phyloP scores from a whole-genome alignment of 2,329 filamentous ascomycete species.

The Escovopsis sp. region DNA sequence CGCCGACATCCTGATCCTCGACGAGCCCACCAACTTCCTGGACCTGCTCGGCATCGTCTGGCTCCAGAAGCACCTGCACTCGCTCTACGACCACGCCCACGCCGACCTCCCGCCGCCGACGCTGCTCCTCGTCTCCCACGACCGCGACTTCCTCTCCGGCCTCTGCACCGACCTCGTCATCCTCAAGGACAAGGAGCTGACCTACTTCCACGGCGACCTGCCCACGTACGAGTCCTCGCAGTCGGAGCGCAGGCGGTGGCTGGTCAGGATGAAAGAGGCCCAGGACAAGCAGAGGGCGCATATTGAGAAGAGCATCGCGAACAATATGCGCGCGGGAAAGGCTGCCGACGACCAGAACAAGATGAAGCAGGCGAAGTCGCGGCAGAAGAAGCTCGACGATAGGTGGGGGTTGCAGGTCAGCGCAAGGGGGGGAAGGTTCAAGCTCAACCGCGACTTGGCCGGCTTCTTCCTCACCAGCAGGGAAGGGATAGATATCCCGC shows the following conservation, averaged over 20 bases:
- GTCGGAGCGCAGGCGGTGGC: slow-evolving; percentile 50
- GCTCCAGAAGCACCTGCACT: slow-evolving; percentile 58
- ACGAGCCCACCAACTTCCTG: slow-evolving; percentile 79
- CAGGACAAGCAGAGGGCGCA: slow-evolving; percentile 69
- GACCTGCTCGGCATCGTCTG: slow-evolving; percentile 74
- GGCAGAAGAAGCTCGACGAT: slow-evolving; percentile 74
- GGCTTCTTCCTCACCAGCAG: slow-evolving; percentile 46
- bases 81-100: slow-evolving; percentile 27
- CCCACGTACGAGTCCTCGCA: slow-evolving; percentile 54
- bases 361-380: slow-evolving; percentile 67
- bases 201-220: slow-evolving; percentile 62
- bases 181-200: slow-evolving; percentile 54
- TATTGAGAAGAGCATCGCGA: slow-evolving; percentile 61
- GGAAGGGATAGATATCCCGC: slow-evolving; percentile 56
- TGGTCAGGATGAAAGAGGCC: slow-evolving; percentile 64
- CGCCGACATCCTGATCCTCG: slow-evolving; percentile 64
- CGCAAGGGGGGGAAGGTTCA: slow-evolving; percentile 59
- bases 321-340: slow-evolving; percentile 60
- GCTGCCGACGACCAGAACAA: slow-evolving; percentile 73
- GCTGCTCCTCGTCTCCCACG: slow-evolving; percentile 68
- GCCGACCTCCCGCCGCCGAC: slow-evolving; percentile 41
- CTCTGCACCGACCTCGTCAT: slow-evolving; percentile 65
- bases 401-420: slow-evolving; percentile 63
- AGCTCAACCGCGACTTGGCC: slow-evolving; percentile 57
- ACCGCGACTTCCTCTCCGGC: slow-evolving; percentile 63